These are phyloP conservation scores for Lipomyces anomalus DNA, from an alignment of 805 yeast species.

Conservation along the genomic window DNA sequence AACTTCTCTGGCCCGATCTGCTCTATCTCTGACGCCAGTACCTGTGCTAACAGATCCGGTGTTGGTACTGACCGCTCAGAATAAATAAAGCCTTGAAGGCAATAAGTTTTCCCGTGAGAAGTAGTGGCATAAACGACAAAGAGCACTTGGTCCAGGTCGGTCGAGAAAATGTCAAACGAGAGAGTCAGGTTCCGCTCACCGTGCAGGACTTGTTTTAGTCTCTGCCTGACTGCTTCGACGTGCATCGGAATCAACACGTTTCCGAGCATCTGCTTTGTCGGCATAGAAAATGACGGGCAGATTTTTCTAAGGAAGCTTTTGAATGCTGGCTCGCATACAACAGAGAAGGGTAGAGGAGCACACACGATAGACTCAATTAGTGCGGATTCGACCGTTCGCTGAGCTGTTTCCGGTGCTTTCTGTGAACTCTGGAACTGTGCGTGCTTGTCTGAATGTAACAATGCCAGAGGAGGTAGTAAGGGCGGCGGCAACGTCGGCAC, in stretches of 20 bases:
- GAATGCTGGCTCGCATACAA: constrained; percentile 3
- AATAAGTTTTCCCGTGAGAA: constrained; percentile 13
- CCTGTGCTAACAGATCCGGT: constrained; percentile 10
- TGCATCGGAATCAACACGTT: constrained; percentile 12
- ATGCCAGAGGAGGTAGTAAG: no score
- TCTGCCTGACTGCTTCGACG: constrained; percentile 12
- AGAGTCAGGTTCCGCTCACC: constrained; percentile 12
- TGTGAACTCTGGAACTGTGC: no score
- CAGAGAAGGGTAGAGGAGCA: constrained; percentile 2
- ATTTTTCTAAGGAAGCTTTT: constrained; percentile 5
- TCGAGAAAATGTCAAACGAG: constrained; percentile 17
- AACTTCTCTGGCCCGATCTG: constrained; percentile 12
- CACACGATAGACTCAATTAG: constrained; percentile 14
- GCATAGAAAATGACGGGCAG: constrained; percentile 10
- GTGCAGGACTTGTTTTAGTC: constrained; percentile 6
- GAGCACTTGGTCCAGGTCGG: constrained; percentile 10
- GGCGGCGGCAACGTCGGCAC: no score
- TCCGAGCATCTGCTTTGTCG: constrained; percentile 5
- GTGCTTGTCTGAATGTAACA: no score
- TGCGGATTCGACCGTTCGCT: constrained; percentile 6
- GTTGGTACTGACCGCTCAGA: constrained; percentile 8
- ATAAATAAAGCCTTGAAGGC: constrained; percentile 10
- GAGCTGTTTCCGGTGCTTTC: no score
- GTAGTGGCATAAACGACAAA: constrained; percentile 19
- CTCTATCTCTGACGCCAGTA: constrained; percentile 8